Evolutionary conservation across 257 asterid species (phyloP), one percentile per base, ranked within the genome.

Genomic region (Paraleonurus japonicus): DNA sequence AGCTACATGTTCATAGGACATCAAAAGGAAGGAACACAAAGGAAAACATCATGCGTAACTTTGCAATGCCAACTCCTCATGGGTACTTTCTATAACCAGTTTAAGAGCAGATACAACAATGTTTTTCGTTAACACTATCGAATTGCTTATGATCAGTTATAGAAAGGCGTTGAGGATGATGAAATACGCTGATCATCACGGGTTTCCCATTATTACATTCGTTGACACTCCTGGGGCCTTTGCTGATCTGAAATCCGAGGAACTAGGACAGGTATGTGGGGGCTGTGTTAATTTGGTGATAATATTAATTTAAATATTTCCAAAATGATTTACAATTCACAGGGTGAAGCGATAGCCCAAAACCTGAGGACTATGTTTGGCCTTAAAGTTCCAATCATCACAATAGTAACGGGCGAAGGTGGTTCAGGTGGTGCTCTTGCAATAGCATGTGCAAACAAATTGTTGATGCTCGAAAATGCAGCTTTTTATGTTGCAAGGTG

Each of bases 361-460:
- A 85, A 85, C 61, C 68, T 85, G 69, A 79, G 90, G 79, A 62
- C 80, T n/a, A 85, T 83, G 90, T 85, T 85, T 65, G 88, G 90
- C 50, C 75, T 85, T 15, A 85, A 81, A 76, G 88, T 85, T 24
- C 88, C 88, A 5, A 70, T 83, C 43, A 65, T 85, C 72, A 60
- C 90, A 15, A 53, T 85, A 22, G 90, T 85, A 39, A 85, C 82
- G 0, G 88, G 90, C 26, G 90, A 85, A 68, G 89, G 89, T 54
- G 89, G 89, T 30, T 85, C 87, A 0, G 89, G 89, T 59, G 89
- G 89, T 45, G 87, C 89, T 67, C 87, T 85, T 51, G 89, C 87
- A 15, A 80, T 85, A 28, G 85, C 79, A 15, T 85, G 88, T 75
- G 83, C 90, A 53, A 85, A 83, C 74, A 85, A 83, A 64, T 55